Evolutionary conservation across 371 early-diverging fungal genomes (phyloP).

Genomic region (Amoeboaphelidium protococcarum): DNA sequence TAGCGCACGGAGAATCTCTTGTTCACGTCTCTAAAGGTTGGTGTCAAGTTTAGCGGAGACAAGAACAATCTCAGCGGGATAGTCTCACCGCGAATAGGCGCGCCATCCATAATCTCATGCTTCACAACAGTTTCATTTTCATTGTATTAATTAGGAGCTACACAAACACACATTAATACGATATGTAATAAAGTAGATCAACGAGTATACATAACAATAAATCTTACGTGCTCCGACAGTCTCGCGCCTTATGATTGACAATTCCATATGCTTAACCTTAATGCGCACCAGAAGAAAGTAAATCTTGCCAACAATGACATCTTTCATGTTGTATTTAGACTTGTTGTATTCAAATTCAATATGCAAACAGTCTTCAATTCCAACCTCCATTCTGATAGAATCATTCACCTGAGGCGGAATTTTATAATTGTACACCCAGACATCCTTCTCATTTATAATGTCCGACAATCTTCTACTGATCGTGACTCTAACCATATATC

Average conservation of each 20-base stretch:
- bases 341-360: constrained; percentile 87
- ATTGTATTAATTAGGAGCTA: constrained; percentile 76
- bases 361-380: constrained; percentile 80
- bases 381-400: constrained; percentile 82
- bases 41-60: constrained; percentile 83
- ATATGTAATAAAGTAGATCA: neutral
- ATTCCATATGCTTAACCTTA: constrained; percentile 95
- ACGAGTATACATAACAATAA: neutral
- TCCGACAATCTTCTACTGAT: constrained; percentile 46
- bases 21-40: constrained; percentile 62
- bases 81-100: constrained; percentile 88
- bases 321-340: constrained; percentile 72
- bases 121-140: constrained; percentile 93
- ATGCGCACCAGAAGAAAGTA: constrained; percentile 94
- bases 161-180: neutral
- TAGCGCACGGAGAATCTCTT: constrained; percentile 90
- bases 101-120: constrained; percentile 98
- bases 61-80: constrained; percentile 91
- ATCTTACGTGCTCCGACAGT: constrained; percentile 47
- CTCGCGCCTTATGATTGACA: constrained; percentile 89
- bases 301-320: constrained; percentile 94
- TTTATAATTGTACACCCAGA: constrained; percentile 72
- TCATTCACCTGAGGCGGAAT: constrained; percentile 59
- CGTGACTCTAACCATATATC: constrained; percentile 64
- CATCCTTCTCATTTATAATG: constrained; percentile 35